These are phyloP conservation scores for Podospora tetraspora DNA, from an alignment of 495 filamentous ascomycete species.

Conservation along the genomic window DNA sequence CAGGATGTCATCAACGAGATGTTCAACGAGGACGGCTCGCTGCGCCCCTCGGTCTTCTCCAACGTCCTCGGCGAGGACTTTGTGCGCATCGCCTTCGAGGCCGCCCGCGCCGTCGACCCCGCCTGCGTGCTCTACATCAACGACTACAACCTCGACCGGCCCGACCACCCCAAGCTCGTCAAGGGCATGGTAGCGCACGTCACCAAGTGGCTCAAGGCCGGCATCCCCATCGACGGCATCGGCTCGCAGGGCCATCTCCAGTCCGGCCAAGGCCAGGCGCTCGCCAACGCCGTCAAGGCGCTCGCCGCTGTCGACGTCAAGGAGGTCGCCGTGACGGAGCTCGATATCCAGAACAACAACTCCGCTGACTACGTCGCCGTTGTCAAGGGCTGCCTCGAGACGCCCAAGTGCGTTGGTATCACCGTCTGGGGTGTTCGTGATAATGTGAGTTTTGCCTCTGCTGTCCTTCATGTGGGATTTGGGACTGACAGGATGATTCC, in stretches of 20 bases:
- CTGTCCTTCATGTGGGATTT: neutral
- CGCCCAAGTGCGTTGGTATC: conserved; percentile 64
- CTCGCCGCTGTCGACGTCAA: conserved; percentile 48
- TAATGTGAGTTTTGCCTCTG: conserved; percentile 37
- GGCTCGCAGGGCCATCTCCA: conserved; percentile 60
- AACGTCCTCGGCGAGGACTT: conserved; percentile 53
- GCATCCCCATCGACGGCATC: conserved; percentile 70
- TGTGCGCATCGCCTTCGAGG: conserved; percentile 57
- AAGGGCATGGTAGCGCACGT: conserved; percentile 59
- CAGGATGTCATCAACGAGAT: conserved; percentile 63
- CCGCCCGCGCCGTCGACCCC: conserved; percentile 55
- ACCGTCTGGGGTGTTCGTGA: conserved; percentile 75
- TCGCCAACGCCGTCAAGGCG: conserved; percentile 49
- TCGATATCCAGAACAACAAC: conserved; percentile 58
- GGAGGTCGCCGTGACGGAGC: conserved; percentile 60
- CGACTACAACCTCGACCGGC: conserved; percentile 58
- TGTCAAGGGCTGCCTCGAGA: conserved; percentile 58
- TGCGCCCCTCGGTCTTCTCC: conserved; percentile 54
- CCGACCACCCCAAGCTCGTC: conserved; percentile 46
- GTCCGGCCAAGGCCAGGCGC: conserved; percentile 40
- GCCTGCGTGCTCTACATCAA: conserved; percentile 61
- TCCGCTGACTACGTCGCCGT: conserved; percentile 57
- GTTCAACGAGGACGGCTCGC: conserved; percentile 57
- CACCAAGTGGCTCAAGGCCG: conserved; percentile 58
- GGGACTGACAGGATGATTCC: conserved; percentile 1